Base-by-base conservation (phyloP, 345 rosid species). In the Trapa bicornis region DNA sequence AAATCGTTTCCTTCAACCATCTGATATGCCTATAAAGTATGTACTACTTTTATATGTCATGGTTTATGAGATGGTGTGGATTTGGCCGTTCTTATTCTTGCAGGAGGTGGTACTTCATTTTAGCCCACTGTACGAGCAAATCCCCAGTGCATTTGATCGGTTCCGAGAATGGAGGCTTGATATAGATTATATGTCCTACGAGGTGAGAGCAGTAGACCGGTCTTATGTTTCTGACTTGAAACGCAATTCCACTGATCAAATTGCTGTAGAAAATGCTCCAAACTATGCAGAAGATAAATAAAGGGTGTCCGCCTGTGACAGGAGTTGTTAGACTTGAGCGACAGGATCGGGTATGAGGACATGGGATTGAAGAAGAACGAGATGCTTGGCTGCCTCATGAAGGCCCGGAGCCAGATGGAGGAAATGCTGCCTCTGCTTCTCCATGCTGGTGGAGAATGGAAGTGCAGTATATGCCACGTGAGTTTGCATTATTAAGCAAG, bases 401-500 rank as follows among this genome's bases (percentile, higher is more conserved):
- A 66, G 54, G 69, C 69, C 11, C 36, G 11, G 37, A 43, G 17
- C 37, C 67, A 35, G 2, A 22, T 7, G 67, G 61, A 35, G 13
- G 70, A 67, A 52, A 50, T 42, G 35, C 56, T 36, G 16, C 61
- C 69, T 13, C 15, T 66, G 42, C 57, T 66, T 11, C 60, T 35
- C 54, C 15, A 36, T 37, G 57, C 11, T 29, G 69, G 22, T 2
- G 69, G 45, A 67, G 41, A 47, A 15, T 47, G 69, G 47, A 53
- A 36, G 35, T 67, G 70, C 61, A 67, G 63, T 63, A 67, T 67
- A 67, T 67, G 70, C 61, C 70, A 67, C 36, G 70, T 67, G 61
- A 67, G 61, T 53, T 35, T 6, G 0, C 12, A 3, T 5, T 41
- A 3, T n/a, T 1, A n/a, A 22, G 8, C 43, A 41, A n/a, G 4